Base-by-base conservation (phyloP, 2,329 filamentous ascomycete genomes). In the Raffaelea arxii region DNA sequence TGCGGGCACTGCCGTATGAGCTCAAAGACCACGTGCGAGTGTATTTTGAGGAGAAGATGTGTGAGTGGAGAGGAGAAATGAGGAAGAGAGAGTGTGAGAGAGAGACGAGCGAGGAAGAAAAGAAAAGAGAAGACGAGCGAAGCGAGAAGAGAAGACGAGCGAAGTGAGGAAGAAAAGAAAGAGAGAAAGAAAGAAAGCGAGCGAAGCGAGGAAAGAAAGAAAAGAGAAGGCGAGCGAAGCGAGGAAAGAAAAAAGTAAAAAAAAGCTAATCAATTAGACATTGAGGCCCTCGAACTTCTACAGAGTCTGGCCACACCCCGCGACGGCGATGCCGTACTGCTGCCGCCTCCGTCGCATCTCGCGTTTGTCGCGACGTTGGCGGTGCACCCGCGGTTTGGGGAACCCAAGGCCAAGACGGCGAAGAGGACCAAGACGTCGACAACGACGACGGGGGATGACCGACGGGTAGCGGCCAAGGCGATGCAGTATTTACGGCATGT, bases 281-380 rank as follows among this genome's bases (percentile, higher is more conserved):
- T 14, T 10, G 12, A 19, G 18, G 21, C 19, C 23, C 6, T 48
- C 46, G 40, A 41, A 50, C 6, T 58, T 58, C 11, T 65, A 64
- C 25, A 69, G 78, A 1, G 75, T 77, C 11, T 76, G 75, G 48
- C n/a, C n/a, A n/a, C n/a, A n/a, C n/a, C n/a, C n/a, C n/a, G n/a
- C n/a, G n/a, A n/a, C n/a, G n/a, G n/a, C n/a, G n/a, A n/a, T n/a
- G n/a, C n/a, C n/a, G n/a, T n/a, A n/a, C n/a, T n/a, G n/a, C 65
- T 88, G 18, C 86, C 91, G 1, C 78, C 84, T 3, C 73, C 84
- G 0, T 76, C 78, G 47, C 82, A 91, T 53, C 70, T 97, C 22
- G 82, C 86, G 7, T 70, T 96, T 9, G 74, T 89, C n/a, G 79
- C 75, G 38, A 92, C 87, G 2, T 70, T 96, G n/a, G 65, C 82